Evolutionary conservation across 2,329 filamentous ascomycete genomes (phyloP).

Genomic region (Triangularia verruculosa): DNA sequence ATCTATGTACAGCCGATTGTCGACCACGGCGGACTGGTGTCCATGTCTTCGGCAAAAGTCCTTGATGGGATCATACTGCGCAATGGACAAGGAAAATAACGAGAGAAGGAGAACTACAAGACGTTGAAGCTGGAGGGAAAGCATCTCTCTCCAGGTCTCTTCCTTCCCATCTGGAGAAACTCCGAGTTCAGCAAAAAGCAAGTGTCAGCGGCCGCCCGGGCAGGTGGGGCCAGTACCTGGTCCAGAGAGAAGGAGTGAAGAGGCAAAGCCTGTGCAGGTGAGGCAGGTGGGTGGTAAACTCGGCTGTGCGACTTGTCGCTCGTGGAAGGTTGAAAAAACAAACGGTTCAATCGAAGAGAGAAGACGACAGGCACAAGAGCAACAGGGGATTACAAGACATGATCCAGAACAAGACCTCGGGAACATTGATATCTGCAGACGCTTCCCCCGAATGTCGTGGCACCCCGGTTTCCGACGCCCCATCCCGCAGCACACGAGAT

Average conservation of each 20-base stretch:
- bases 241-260: not conserved
- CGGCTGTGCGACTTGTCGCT: not conserved
- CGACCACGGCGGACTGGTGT: slow-evolving; percentile 22
- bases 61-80: slow-evolving; percentile 19
- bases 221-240: not conserved
- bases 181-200: not conserved
- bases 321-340: not conserved
- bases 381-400: not conserved
- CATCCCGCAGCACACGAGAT: not conserved
- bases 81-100: not conserved
- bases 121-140: not conserved
- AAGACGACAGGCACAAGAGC: not conserved
- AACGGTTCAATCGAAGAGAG: not conserved
- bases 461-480: not conserved
- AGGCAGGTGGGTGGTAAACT: not conserved
- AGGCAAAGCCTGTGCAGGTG: not conserved
- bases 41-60: slow-evolving; percentile 21
- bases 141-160: not conserved
- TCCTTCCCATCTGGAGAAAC: not conserved
- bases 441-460: not conserved
- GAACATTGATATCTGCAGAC: not conserved
- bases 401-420: not conserved
- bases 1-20: slow-evolving; percentile 20
- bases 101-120: not conserved
- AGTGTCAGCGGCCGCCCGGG: not conserved